Percentiles rank a stretch among this genome's conserved stretches.
These are phyloP conservation scores for Monosporascus sp. DNA, from an alignment of 2,329 filamentous ascomycete species.

Conservation along the genomic window DNA sequence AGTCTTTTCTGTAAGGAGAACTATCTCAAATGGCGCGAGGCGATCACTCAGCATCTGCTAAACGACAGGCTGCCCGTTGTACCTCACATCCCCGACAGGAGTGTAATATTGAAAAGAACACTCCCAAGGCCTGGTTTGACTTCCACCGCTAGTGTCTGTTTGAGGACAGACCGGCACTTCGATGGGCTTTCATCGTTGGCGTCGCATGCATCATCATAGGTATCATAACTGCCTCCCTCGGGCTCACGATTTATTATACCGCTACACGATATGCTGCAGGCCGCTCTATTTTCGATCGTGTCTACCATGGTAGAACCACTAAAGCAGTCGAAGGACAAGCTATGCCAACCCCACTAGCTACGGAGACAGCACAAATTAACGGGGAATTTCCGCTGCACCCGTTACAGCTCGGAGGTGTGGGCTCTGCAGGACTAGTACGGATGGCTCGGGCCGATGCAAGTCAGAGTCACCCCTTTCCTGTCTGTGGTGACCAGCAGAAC, in stretches of 20 bases:
- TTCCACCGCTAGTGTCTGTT: background rate
- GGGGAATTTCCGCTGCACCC: too few species aligned
- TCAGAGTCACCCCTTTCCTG: background rate
- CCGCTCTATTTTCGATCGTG: background rate
- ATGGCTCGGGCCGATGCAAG: background rate
- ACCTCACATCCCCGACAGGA: background rate
- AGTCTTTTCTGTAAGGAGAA: background rate
- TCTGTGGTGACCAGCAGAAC: constrained; percentile 6
- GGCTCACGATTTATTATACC: background rate
- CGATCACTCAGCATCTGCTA: background rate
- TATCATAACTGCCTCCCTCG: background rate
- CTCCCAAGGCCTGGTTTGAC: background rate
- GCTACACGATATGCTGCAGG: background rate
- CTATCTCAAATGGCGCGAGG: background rate
- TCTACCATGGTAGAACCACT: background rate
- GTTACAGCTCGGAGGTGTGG: background rate
- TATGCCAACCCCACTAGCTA: too few species aligned
- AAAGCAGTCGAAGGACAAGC: too few species aligned
- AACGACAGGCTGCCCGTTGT: background rate
- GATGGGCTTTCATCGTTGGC: background rate
- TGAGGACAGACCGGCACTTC: background rate
- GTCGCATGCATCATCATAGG: background rate
- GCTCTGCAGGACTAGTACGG: background rate
- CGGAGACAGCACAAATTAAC: too few species aligned
- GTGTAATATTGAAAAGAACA: background rate